Evolutionary conservation across 2,329 filamentous ascomycete species (phyloP), one percentile per base, ranked within the genome.

Genomic region (Fusarium sp.): DNA sequence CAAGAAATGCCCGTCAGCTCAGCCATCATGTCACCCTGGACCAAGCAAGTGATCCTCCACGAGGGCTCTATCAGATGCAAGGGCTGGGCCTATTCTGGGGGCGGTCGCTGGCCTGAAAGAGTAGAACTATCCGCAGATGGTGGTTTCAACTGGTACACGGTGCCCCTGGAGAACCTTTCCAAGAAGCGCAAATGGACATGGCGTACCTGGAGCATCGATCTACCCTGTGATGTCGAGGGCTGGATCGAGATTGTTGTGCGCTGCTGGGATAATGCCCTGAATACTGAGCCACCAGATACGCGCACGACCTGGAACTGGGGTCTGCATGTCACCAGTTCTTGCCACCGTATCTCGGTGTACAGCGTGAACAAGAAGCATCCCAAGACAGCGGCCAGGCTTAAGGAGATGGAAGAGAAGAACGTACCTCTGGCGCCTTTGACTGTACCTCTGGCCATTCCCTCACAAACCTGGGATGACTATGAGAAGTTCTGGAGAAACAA

Each of bases 1-100:
- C 90, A 93, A 73, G 90, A 92, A 38, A 92, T 92, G 90, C 90
- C 90, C 0, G 90, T 92, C 6, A 87, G 85, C 48, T 87, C 84
- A 18, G 90, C 90, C 22, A 91, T 92, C 71, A 91, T 91, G 87
- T 82, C 85, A 0, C 90, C 90, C 0, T 81, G 83, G 79, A 84
- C 85, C 22, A 89, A 88, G 71, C 84, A 90, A n/a, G 84, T 86
- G 3, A 83, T 91, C 30, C 79, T 91, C 0, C 89, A 91, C 70
- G 82, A 86, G 18, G 89, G 89, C 11, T 83, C 80, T 48, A 90
- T 91, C 54, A 80, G 80, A 8, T 80, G 87, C 65, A 84, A 84
- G 49, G 87, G 87, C 15, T 89, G 87, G 87, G 87, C 86, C 0
- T 89, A 88, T 62, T 86, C 84, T 1, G 87, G 87, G 1, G 86